Base-by-base conservation (phyloP, 257 asterid genomes). In the Solanum pennellii region DNA sequence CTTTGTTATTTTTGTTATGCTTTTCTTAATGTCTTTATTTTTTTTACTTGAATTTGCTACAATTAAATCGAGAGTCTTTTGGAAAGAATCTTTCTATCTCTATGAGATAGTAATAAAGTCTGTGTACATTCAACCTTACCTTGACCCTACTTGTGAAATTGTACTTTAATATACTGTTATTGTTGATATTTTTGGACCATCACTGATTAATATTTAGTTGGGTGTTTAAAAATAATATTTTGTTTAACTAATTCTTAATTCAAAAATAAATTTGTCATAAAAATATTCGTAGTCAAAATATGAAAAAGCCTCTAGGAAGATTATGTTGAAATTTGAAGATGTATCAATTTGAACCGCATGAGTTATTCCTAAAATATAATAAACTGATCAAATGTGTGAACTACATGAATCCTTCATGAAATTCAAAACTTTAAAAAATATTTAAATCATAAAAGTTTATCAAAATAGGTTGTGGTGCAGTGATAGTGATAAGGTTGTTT, bases 71-170 rank as follows among this genome's bases (percentile, higher is more conserved):
- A 23, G 29, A 10, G 6, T 60, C 5, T 60, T 60, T 3, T 3
- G 1, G 0, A 60, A 60, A 60, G 2, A 60, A 11, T 60, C 1
- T 59, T 5, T 60, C 6, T 60, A 4, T 3, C 3, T 23, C 5
- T 0, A 10, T 1, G 1, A 23, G 1, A 10, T 60, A 60, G 13
- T 23, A 3, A 5, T 60, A 60, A 59, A 0, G 0, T 23, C 0
- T 23, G 3, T 0, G 1, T 60, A 2, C 0, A 21, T 60, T 9
- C 25, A 9, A 60, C 3, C 14, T 11, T 60, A 23, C 10, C 14
- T 13, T 21, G 13, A 3, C n/a, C 4, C 12, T 6, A 56, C 65
- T 20, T 0, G 4, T 56, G 8, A 18, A 56, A 18, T 56, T 56
- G 7, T 2, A 18, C 65, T 20, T 20, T 0, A 56, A 56, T 56